Conservation (phyloP, 2,329 filamentous ascomycete genomes). For the Tolypocladium sp. region DNA sequence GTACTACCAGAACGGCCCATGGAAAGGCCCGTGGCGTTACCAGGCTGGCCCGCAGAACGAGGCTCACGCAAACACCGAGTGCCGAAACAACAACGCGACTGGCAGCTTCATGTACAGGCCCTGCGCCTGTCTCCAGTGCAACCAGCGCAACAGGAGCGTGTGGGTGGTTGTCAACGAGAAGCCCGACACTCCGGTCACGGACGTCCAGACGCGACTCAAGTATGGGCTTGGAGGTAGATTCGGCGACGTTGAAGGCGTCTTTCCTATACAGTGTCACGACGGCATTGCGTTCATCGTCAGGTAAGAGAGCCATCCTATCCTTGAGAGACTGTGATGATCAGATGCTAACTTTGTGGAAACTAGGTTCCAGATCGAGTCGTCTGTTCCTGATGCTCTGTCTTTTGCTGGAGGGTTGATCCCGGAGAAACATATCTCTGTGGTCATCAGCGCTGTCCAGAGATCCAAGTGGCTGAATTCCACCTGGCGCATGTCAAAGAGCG, state of each 20-base stretch:
- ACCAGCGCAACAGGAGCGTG: constrained; percentile 19
- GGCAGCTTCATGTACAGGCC: constrained; percentile 13
- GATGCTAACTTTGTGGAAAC: not conserved
- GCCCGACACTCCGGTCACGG: constrained; percentile 3
- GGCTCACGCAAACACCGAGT: constrained; percentile 1
- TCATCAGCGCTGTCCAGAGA: constrained; percentile 15
- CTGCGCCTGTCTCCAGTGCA: constrained; percentile 20
- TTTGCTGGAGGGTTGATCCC: constrained; percentile 11
- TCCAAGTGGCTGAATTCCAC: constrained; percentile 20
- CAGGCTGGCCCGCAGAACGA: not conserved
- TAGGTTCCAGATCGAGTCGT: constrained; percentile 17
- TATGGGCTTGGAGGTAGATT: constrained; percentile 16
- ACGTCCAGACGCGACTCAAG: constrained; percentile 19
- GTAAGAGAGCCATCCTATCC: constrained; percentile 8
- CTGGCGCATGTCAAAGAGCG: not conserved
- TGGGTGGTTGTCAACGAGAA: constrained; percentile 13
- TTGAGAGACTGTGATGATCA: not conserved
- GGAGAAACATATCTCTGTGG: constrained; percentile 15
- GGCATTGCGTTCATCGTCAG: constrained; percentile 16
- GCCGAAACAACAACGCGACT: constrained; percentile 11
- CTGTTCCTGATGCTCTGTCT: constrained; percentile 15
- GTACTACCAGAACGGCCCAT: not conserved
- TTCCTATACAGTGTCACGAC: not conserved
- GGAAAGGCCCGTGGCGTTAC: not conserved
- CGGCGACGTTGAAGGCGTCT: constrained; percentile 20